A percentile compares a stretch with the other conserved stretches of the same genome.
Evolutionary conservation across 441 rosid species (phyloP).

Genomic region (Erodium moschatum): DNA sequence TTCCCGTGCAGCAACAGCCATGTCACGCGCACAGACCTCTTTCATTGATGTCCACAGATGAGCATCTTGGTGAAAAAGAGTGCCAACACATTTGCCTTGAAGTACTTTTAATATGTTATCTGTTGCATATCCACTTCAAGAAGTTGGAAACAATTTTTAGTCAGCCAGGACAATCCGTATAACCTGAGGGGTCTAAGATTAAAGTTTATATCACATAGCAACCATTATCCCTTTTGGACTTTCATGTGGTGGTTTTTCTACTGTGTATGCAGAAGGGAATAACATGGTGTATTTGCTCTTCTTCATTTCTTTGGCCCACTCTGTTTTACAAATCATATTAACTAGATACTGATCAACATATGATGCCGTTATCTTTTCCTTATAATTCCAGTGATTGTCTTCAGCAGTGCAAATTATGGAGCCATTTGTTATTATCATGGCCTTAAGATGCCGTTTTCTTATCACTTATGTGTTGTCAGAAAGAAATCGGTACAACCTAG

Average conservation of each 20-base stretch:
- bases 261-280: too few relatives aligned
- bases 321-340: background rate
- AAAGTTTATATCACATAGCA: background rate
- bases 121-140: conserved; percentile 2
- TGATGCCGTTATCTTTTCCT: too few relatives aligned
- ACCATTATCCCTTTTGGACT: too few relatives aligned
- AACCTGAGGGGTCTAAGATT: background rate
- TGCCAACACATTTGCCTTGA: conserved; percentile 1
- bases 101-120: conserved; percentile 2
- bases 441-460: too few relatives aligned
- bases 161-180: background rate
- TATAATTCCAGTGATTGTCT: too few relatives aligned
- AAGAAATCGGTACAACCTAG: background rate
- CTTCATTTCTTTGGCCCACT: background rate
- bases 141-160: background rate
- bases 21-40: conserved; percentile 1
- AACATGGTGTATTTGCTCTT: too few relatives aligned
- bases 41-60: background rate
- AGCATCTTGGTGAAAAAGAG: conserved; percentile 8
- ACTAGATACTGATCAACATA: background rate
- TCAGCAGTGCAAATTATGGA: too few relatives aligned
- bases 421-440: too few relatives aligned
- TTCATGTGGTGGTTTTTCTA: too few relatives aligned
- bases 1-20: conserved; percentile 5
- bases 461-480: too few relatives aligned